Evolutionary conservation across 257 asterid genomes (phyloP).

Genomic region (Solanum chmielewskii): DNA sequence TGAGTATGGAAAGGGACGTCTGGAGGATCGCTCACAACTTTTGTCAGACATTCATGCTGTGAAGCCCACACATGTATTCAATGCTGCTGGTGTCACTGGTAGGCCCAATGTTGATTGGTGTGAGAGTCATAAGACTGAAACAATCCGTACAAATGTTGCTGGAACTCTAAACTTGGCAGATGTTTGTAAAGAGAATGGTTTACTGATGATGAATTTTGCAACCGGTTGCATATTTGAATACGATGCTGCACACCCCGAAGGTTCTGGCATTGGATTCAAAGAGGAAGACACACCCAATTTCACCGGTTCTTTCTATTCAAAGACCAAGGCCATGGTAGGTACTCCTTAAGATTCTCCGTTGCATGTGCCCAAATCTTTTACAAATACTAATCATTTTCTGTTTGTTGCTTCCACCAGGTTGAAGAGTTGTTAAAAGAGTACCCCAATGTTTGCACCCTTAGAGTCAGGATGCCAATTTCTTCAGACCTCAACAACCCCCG

Average conservation of each 20-base stretch:
- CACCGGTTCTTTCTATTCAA: slow-evolving; percentile 86
- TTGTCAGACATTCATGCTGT: slow-evolving; percentile 50
- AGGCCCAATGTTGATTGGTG: slow-evolving; percentile 99
- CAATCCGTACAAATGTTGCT: slow-evolving; percentile 79
- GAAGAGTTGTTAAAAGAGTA: slow-evolving; percentile 85
- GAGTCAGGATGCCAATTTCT: slow-evolving; percentile 95
- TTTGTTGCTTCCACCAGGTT: slow-evolving; percentile 34
- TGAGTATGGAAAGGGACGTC: slow-evolving; percentile 87
- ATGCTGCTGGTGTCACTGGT: slow-evolving; percentile 98
- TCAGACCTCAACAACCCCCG: slow-evolving; percentile 89
- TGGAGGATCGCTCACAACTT: slow-evolving; percentile 56
- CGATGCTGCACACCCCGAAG: slow-evolving; percentile 73
- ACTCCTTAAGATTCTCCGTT: not conserved
- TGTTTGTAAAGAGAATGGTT: slow-evolving; percentile 70
- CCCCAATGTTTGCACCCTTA: slow-evolving; percentile 87
- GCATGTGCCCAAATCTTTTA: not conserved
- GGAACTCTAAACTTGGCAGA: slow-evolving; percentile 93
- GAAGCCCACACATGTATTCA: slow-evolving; percentile 88
- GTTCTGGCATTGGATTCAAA: slow-evolving; percentile 82
- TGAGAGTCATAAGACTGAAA: slow-evolving; percentile 77
- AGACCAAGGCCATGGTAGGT: slow-evolving; percentile 96
- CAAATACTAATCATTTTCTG: not conserved
- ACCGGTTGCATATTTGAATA: slow-evolving; percentile 96
- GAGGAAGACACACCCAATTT: slow-evolving; percentile 94
- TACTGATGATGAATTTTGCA: slow-evolving; percentile 69